Evolutionary conservation across 257 asterid genomes (phyloP), one percentile per base, ranked within the genome.

Genomic region (Leonotis leonurus): DNA sequence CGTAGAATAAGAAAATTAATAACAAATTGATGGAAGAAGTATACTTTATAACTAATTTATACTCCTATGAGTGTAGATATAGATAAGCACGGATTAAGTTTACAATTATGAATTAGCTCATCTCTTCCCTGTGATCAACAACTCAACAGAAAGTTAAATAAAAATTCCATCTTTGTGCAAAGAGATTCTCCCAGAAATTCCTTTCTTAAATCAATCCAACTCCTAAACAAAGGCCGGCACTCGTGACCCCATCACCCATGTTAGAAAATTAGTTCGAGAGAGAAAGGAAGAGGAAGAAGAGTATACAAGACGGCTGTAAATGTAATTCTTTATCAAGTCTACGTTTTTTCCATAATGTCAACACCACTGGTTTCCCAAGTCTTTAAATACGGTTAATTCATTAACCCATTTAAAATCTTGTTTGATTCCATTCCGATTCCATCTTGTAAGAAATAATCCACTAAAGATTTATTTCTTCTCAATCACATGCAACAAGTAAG

Each of bases 261-360:
- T 69, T 43, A 11, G 18, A 35, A 9, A 7, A 18, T 32, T 27
- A 11, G 56, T n/a, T 1, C 35, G n/a, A n/a, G n/a, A n/a, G n/a
- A n/a, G n/a, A n/a, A n/a, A n/a, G n/a, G n/a, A n/a, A n/a, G n/a
- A n/a, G n/a, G n/a, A n/a, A n/a, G 26, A 8, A 4, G 12, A 16
- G 24, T 30, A n/a, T 45, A 45, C 25, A 41, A 32, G 62, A 44
- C 40, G 56, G 48, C 17, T 57, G 33, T n/a, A n/a, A n/a, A n/a
- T n/a, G n/a, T 24, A 48, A 46, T 13, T 62, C 64, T 65, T 46
- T 63, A 45, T 53, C 56, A 24, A 78, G 63, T 77, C 70, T 61
- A 71, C 75, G 69, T 57, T 65, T 72, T n/a, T 73, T 69, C 72
- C 67, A 24, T 18, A 35, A 68, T 68, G 61, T 54, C 22, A n/a